Conservation (phyloP, 805 yeast species). For the Saccharomycopsis fodiens region DNA sequence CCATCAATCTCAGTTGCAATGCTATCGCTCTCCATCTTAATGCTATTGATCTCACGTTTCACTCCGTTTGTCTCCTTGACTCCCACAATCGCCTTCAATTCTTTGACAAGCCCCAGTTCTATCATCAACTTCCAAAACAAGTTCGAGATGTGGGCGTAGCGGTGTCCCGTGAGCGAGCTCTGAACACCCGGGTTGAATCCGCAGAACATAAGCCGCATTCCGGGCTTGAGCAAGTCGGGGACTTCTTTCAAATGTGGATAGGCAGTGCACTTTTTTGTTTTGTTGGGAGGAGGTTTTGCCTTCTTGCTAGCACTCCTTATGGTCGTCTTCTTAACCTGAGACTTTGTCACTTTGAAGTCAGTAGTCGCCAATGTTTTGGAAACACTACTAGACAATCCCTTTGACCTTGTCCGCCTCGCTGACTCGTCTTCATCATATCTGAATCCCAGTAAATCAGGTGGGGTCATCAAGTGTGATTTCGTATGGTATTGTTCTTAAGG, state of each 20-base stretch:
- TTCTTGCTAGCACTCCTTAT: not conserved
- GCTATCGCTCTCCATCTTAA: too few species aligned
- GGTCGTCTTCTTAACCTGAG: not conserved
- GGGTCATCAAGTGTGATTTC: too few species aligned
- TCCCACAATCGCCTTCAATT: constrained; percentile 23
- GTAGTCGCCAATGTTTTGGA: too few species aligned
- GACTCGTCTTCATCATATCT: too few species aligned
- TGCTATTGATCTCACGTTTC: not conserved
- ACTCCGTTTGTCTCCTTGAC: not conserved
- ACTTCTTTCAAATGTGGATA: constrained; percentile 22
- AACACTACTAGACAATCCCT: too few species aligned
- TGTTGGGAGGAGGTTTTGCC: not conserved
- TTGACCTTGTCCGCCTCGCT: too few species aligned
- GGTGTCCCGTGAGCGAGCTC: constrained; percentile 55
- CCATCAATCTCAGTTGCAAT: too few species aligned
- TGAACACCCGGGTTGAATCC: constrained; percentile 70
- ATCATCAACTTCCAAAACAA: constrained; percentile 59
- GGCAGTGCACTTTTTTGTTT: not conserved
- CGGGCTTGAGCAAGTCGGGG: constrained; percentile 22
- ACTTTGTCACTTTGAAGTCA: not conserved
- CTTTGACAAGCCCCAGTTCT: constrained; percentile 34
- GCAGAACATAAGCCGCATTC: constrained; percentile 43
- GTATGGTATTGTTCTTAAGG: too few species aligned
- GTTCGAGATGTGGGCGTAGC: constrained; percentile 66
- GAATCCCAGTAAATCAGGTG: too few species aligned